Conservation (phyloP, 2,329 filamentous ascomycete genomes). For the Allantophomopsis cytisporea region DNA sequence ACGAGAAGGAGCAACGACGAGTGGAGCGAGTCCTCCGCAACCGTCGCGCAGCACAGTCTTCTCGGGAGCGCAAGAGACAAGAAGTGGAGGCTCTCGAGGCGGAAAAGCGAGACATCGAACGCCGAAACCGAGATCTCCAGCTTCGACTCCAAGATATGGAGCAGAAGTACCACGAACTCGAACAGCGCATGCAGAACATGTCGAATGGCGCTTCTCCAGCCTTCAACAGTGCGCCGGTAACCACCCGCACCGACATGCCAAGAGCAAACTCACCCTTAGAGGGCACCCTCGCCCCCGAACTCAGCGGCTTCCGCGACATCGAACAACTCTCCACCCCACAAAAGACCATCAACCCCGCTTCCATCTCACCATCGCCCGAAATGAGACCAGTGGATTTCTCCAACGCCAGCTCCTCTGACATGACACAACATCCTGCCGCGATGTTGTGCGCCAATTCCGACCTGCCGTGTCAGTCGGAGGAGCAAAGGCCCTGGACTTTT, state of each 20-base stretch:
- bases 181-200: slow-evolving; percentile 12
- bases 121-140: slow-evolving; percentile 59
- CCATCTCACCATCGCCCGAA: slow-evolving; percentile 47
- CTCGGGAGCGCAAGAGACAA: slow-evolving; percentile 49
- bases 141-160: slow-evolving; percentile 30
- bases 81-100: slow-evolving; percentile 75
- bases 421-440: slow-evolving; percentile 99
- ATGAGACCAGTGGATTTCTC: slow-evolving; percentile 34
- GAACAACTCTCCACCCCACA: slow-evolving; percentile 14
- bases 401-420: slow-evolving; percentile 44
- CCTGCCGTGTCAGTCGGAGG: slow-evolving; percentile 98
- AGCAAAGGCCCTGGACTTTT: slow-evolving; percentile 19
- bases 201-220: slow-evolving; percentile 21
- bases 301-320: slow-evolving; percentile 34
- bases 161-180: slow-evolving; percentile 13
- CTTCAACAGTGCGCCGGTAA: slow-evolving; percentile 26
- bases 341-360: slow-evolving; percentile 46
- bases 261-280: slow-evolving; percentile 16
- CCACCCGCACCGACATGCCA: slow-evolving; percentile 26
- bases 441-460: slow-evolving; percentile 72
- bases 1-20: slow-evolving; percentile 95
- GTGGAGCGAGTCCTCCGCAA: slow-evolving; percentile 96
- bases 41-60: slow-evolving; percentile 90
- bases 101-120: slow-evolving; percentile 51
- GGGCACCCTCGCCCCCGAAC: slow-evolving; percentile 42